phyloP scores from a whole-genome alignment of 257 asterid genomes.

The Rauvolfia tetraphylla region DNA sequence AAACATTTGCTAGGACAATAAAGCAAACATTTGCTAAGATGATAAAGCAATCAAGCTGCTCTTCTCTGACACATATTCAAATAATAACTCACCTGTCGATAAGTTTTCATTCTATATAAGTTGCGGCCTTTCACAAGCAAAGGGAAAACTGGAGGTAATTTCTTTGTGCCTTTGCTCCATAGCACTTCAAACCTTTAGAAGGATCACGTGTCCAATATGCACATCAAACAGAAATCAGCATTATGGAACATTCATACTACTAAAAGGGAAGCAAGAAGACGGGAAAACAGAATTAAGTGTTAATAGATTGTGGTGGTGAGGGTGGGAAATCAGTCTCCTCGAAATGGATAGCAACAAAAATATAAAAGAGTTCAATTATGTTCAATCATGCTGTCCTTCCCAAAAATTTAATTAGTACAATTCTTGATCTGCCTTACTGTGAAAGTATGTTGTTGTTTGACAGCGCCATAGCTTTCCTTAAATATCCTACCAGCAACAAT shows the following conservation, averaged over 20 bases:
- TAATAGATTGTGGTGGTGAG: neutral
- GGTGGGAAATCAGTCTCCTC: neutral
- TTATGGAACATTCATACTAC: neutral
- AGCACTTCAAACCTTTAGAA: constrained; percentile 64
- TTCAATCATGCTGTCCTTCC: neutral
- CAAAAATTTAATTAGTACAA: neutral
- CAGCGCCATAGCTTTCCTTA: constrained; percentile 76
- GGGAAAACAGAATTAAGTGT: neutral
- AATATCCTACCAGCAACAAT: constrained; percentile 68
- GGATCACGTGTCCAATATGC: too few relatives aligned
- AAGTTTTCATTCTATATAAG: constrained; percentile 59
- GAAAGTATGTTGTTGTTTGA: constrained; percentile 85
- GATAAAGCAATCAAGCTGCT: neutral
- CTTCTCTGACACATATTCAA: neutral
- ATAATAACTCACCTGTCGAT: constrained; percentile 53
- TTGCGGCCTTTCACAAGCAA: constrained; percentile 80
- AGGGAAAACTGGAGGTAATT: constrained; percentile 52
- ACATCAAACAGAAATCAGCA: neutral
- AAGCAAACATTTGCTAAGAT: too few relatives aligned
- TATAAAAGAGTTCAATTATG: neutral
- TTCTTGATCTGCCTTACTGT: constrained; percentile 41
- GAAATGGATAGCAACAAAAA: neutral
- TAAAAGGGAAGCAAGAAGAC: neutral
- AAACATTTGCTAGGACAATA: neutral
- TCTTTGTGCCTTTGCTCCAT: constrained; percentile 66